Conservation (phyloP, 2,329 filamentous ascomycete species). For the Immersiporthe knoxdaviesiana region DNA sequence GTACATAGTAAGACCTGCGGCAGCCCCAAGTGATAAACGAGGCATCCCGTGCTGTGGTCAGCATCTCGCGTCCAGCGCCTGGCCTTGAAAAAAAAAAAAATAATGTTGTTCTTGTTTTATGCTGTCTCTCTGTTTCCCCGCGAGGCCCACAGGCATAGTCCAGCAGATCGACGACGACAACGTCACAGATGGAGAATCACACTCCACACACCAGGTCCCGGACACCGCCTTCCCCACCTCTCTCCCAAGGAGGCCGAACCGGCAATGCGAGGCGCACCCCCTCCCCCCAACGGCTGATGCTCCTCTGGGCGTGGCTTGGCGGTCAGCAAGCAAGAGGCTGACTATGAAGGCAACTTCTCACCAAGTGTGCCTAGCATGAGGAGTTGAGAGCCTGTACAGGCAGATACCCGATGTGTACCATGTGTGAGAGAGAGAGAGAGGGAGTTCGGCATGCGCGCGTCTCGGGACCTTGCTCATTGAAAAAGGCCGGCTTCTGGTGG, state of each 20-base stretch:
- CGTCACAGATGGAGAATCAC: conserved; percentile 25
- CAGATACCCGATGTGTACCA: neutral
- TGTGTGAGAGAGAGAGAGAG: neutral
- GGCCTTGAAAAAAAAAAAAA: neutral
- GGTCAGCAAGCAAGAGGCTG: conserved; percentile 7
- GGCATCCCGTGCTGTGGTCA: neutral
- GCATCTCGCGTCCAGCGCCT: conserved; percentile 4
- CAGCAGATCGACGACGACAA: conserved; percentile 24
- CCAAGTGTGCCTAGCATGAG: conserved; percentile 18
- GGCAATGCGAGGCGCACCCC: neutral
- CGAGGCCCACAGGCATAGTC: conserved; percentile 22
- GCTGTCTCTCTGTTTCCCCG: conserved; percentile 17
- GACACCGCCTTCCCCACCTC: conserved; percentile 18
- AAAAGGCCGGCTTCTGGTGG: neutral
- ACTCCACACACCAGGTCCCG: conserved; percentile 13
- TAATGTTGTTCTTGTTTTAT: neutral
- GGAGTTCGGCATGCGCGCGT: neutral
- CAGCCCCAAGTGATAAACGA: neutral
- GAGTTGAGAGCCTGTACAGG: neutral
- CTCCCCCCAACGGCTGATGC: neutral
- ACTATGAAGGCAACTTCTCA: conserved; percentile 4
- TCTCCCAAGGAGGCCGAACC: conserved; percentile 13
- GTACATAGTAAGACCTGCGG: neutral
- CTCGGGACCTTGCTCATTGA: neutral
- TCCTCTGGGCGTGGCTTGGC: conserved; percentile 28